A percentile compares a stretch with the other conserved stretches of the same genome.
Evolutionary conservation across 768 basidiomycete species (phyloP).

Genomic region (Suillus lakei): DNA sequence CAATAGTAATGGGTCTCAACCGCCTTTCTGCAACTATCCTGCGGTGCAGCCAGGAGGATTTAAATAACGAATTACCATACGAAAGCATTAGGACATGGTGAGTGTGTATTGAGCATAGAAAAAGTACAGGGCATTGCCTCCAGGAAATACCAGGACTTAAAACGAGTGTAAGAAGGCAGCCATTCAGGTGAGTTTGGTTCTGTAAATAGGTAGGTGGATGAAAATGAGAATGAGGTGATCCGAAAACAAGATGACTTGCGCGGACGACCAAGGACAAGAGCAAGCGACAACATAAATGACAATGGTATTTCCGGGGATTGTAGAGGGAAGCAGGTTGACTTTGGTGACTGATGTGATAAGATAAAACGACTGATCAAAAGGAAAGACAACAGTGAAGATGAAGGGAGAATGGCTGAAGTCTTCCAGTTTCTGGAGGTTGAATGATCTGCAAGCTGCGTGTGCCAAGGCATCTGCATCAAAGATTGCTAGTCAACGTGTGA

Average conservation of each 20-base stretch:
- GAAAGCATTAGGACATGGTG: slow-evolving; percentile 42
- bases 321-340: slow-evolving; percentile 24
- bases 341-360: slow-evolving; percentile 29
- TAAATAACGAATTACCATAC: slow-evolving; percentile 39
- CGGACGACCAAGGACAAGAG: slow-evolving; percentile 27
- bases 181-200: slow-evolving; percentile 27
- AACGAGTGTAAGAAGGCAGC: slow-evolving; percentile 36
- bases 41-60: slow-evolving; percentile 17
- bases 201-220: slow-evolving; percentile 16
- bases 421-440: not conserved
- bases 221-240: slow-evolving; percentile 13
- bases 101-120: slow-evolving; percentile 38
- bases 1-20: not conserved
- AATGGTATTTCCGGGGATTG: slow-evolving; percentile 14
- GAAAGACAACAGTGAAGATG: slow-evolving; percentile 10
- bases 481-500: slow-evolving; percentile 16
- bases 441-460: slow-evolving; percentile 1
- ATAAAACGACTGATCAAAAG: slow-evolving; percentile 30
- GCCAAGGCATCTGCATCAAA: slow-evolving; percentile 8
- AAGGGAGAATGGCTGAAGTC: not conserved
- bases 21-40: slow-evolving; percentile 17
- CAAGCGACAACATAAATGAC: slow-evolving; percentile 29
- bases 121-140: slow-evolving; percentile 38
- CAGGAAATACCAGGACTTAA: slow-evolving; percentile 26
- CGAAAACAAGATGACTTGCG: slow-evolving; percentile 20